Evolutionary conservation across 192 early-diverging fungal genomes (phyloP).

Genomic region (Podila minutissima): DNA sequence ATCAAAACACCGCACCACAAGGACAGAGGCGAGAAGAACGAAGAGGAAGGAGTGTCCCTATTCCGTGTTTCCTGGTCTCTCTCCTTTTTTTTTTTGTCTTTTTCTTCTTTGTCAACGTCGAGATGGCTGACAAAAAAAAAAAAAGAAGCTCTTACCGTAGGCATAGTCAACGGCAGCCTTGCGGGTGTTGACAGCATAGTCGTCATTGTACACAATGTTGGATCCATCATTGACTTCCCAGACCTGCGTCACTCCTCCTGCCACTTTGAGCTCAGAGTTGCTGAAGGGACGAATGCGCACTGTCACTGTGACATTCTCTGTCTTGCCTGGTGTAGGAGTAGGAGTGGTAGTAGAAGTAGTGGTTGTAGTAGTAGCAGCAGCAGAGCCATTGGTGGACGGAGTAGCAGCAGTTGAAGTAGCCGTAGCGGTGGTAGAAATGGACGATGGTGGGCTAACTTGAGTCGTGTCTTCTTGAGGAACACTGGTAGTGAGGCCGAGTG

Average conservation of each 20-base stretch:
- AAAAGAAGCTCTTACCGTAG: slow-evolving; percentile 42
- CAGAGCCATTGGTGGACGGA: background rate
- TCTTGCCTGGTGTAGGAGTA: slow-evolving; percentile 8
- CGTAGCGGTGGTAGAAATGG: background rate
- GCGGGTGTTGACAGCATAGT: slow-evolving; percentile 34
- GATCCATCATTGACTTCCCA: slow-evolving; percentile 48
- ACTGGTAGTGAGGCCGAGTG: background rate
- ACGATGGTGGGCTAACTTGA: background rate
- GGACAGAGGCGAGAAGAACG: background rate
- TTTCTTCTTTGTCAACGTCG: background rate
- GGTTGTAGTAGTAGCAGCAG: background rate
- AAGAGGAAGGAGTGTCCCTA: background rate
- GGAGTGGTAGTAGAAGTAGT: background rate
- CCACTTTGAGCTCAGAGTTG: slow-evolving; percentile 60
- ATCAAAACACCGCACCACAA: too few species aligned
- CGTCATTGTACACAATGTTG: slow-evolving; percentile 34
- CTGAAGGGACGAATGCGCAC: slow-evolving; percentile 79
- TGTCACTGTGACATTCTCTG: slow-evolving; percentile 73
- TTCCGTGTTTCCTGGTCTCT: background rate
- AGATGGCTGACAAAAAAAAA: background rate
- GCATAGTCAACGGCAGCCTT: slow-evolving; percentile 47
- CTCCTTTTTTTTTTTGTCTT: background rate
- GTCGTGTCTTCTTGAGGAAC: background rate
- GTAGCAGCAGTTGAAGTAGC: background rate
- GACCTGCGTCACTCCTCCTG: slow-evolving; percentile 54